Percentiles rank a stretch among this genome's conserved stretches.
Evolutionary conservation across 140 eudicot genomes (phyloP).

Genomic region (Bidens hawaiensis): DNA sequence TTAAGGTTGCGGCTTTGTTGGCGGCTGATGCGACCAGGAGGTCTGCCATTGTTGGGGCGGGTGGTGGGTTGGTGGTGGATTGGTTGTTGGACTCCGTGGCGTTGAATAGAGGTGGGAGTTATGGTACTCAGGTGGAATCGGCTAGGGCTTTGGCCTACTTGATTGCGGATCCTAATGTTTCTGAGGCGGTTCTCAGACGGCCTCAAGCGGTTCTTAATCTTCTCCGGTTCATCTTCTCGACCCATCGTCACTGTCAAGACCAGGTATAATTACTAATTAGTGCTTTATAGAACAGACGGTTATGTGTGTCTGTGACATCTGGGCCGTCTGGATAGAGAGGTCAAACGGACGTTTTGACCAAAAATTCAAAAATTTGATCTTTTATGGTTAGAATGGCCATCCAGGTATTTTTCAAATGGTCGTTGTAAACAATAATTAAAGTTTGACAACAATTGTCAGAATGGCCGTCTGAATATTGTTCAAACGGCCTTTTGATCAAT

Average conservation of each 20-base stretch:
- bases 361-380: too few relatives aligned
- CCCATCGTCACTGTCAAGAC: constrained; percentile 51
- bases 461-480: too few relatives aligned
- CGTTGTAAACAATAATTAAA: too few relatives aligned
- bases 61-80: constrained; percentile 87
- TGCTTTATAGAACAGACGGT: too few relatives aligned
- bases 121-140: constrained; percentile 75
- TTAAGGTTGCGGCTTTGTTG: constrained; percentile 70
- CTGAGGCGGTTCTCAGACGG: constrained; percentile 53
- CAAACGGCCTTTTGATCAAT: too few relatives aligned
- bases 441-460: too few relatives aligned
- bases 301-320: too few relatives aligned
- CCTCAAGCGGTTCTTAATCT: constrained; percentile 73
- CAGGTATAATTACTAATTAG: too few relatives aligned
- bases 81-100: constrained; percentile 89
- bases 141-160: constrained; percentile 98
- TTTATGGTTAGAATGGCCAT: too few relatives aligned
- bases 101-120: constrained; percentile 38
- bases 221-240: constrained; percentile 73
- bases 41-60: constrained; percentile 66
- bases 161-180: constrained; percentile 75
- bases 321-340: too few relatives aligned
- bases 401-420: too few relatives aligned
- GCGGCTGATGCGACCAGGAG: constrained; percentile 74
- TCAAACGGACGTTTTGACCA: too few relatives aligned